phyloP scores from a whole-genome alignment of 2,329 filamentous ascomycete genomes.

The Fusarium sp. region DNA sequence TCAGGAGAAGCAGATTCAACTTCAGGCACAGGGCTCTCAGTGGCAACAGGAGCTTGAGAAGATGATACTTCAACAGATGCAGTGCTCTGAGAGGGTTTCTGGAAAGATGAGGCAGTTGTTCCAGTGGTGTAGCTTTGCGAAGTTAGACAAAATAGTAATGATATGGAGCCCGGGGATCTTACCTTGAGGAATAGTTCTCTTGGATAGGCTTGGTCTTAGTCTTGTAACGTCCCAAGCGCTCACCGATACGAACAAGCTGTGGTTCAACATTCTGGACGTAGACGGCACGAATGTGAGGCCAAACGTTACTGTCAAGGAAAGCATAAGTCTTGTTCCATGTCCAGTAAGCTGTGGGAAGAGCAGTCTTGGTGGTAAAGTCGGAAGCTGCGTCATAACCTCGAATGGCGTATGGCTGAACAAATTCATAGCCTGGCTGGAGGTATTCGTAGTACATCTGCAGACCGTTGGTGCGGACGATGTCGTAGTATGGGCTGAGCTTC shows the following conservation, averaged over 20 bases:
- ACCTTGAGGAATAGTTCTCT: constrained; percentile 34
- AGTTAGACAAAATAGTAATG: constrained; percentile 9
- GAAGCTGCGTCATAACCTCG: constrained; percentile 76
- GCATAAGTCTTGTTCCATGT: constrained; percentile 75
- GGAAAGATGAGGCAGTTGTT: constrained; percentile 50
- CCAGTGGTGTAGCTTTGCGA: constrained; percentile 36
- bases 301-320: constrained; percentile 81
- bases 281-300: constrained; percentile 82
- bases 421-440: constrained; percentile 79
- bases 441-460: constrained; percentile 77
- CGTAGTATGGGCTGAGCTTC: constrained; percentile 77
- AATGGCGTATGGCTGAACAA: constrained; percentile 78
- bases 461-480: constrained; percentile 70
- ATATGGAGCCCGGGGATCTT: not conserved
- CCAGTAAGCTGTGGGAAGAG: constrained; percentile 78
- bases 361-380: constrained; percentile 74
- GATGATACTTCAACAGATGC: constrained; percentile 49
- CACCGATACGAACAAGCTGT: constrained; percentile 90
- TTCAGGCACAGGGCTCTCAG: constrained; percentile 22
- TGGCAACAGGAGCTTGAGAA: constrained; percentile 31
- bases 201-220: constrained; percentile 50
- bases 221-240: constrained; percentile 83
- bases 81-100: constrained; percentile 50
- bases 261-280: constrained; percentile 96
- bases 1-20: constrained; percentile 43